These are phyloP conservation scores for Leccinum rimulosum DNA, from an alignment of 768 basidiomycete species.

Conservation along the genomic window DNA sequence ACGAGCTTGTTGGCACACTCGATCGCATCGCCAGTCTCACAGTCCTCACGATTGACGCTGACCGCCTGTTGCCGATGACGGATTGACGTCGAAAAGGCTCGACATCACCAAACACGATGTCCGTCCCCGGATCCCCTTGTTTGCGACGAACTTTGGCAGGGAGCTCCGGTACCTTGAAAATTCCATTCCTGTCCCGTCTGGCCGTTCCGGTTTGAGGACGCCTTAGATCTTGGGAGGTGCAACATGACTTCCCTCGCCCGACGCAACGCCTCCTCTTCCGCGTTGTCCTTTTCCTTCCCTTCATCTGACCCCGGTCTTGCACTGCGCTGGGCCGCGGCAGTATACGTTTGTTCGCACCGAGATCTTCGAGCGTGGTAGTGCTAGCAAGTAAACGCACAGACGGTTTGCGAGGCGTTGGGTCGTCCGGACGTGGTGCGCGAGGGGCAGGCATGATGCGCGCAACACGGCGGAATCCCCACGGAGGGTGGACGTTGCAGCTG, in stretches of 20 bases:
- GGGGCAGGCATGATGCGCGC: too few relatives aligned
- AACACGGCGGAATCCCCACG: slow-evolving; percentile 23
- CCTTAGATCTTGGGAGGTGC: too few relatives aligned
- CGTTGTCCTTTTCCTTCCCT: slow-evolving; percentile 18
- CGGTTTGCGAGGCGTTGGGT: slow-evolving; percentile 73
- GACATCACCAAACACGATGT: slow-evolving; percentile 29
- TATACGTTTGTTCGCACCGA: slow-evolving; percentile 25
- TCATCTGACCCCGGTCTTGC: not conserved
- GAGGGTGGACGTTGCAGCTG: slow-evolving; percentile 20
- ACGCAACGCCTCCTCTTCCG: slow-evolving; percentile 31
- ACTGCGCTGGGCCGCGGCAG: slow-evolving; percentile 10
- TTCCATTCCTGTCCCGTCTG: too few relatives aligned
- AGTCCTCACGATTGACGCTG: slow-evolving; percentile 24
- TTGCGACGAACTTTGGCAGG: slow-evolving; percentile 17
- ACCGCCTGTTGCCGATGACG: slow-evolving; percentile 34
- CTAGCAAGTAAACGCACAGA: slow-evolving; percentile 35
- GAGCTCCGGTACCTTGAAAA: too few relatives aligned
- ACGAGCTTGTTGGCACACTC: slow-evolving; percentile 63
- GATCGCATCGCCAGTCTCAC: slow-evolving; percentile 29
- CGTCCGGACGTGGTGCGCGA: slow-evolving; percentile 67
- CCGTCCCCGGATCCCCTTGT: slow-evolving; percentile 23
- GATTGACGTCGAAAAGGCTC: slow-evolving; percentile 12
- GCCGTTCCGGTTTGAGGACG: too few relatives aligned
- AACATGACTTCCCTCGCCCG: slow-evolving; percentile 30
- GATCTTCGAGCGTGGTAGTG: slow-evolving; percentile 9